Base-by-base conservation (phyloP, 75 land plant genomes). In the Adiantum capillusveneris region DNA sequence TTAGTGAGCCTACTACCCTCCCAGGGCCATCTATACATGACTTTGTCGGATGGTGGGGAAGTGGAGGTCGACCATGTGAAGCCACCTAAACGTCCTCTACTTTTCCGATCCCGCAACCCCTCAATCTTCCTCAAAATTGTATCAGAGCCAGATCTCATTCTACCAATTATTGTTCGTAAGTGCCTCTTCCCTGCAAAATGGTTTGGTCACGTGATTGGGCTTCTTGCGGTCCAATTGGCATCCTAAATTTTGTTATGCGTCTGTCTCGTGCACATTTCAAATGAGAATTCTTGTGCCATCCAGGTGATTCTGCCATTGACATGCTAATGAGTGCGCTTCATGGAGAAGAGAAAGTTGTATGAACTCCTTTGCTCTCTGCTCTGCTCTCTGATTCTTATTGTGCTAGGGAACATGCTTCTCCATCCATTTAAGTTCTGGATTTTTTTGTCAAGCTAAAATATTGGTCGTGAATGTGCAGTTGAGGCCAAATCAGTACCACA, bases 251-350 rank as follows among this genome's bases (percentile, higher is more conserved):
- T n/a, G n/a, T n/a, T n/a, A n/a, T n/a, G n/a, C n/a, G n/a, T n/a
- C n/a, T n/a, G n/a, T n/a, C 37, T 5, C 9, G 37, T 34, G 37
- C 37, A 34, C 37, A 34, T 34, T 34, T 34, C 9, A 11, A 7
- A 24, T 52, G 24, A n/a, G 2, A 55, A 34, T 34, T 9, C 22
- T 24, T 28, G 6, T 5, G 57, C 18, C 11, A 16, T 14, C 2
- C 60, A 64, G 66, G 66, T 29, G 75, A 72, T 30, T 52, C 63
- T 9, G 75, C 75, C 0, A 70, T 72, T 43, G 50, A 20, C 37
- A 65, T 72, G 70, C 70, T 72, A 22, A 72, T 72, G 75, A 65
- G 54, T 16, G 75, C 75, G 2, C 34, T 72, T 29, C 75, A 60
- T 24, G 75, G 66, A 39, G 71, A 66, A 1, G 75, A 72, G 41